Conservation (phyloP, 148 eudicot genomes). For the Chenopodium album region DNA sequence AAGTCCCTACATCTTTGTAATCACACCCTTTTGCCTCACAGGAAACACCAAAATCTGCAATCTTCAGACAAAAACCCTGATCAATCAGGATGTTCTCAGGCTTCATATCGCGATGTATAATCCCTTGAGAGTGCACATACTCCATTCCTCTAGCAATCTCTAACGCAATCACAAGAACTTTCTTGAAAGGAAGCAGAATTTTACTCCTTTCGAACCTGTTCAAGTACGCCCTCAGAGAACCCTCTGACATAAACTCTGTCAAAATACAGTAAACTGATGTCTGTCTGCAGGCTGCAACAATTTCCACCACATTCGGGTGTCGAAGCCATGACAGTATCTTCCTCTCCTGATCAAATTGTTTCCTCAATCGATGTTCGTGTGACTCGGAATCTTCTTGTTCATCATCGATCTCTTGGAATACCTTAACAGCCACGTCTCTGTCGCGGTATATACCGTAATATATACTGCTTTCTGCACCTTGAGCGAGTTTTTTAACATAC, state of each 20-base stretch:
- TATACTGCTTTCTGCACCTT: constrained; percentile 70
- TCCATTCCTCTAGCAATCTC: constrained; percentile 85
- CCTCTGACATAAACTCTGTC: constrained; percentile 66
- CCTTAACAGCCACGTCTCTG: constrained; percentile 69
- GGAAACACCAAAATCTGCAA: constrained; percentile 82
- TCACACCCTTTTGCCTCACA: constrained; percentile 32
- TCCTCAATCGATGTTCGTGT: constrained; percentile 50
- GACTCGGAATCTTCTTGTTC: constrained; percentile 50
- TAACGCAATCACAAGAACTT: constrained; percentile 43
- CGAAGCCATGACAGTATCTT: constrained; percentile 53
- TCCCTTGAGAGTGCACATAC: constrained; percentile 67
- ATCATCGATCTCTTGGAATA: constrained; percentile 48
- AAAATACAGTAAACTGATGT: constrained; percentile 55
- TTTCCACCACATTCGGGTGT: constrained; percentile 64
- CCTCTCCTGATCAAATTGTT: constrained; percentile 60
- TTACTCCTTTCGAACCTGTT: constrained; percentile 45
- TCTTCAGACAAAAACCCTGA: constrained; percentile 45
- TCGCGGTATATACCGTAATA: constrained; percentile 66
- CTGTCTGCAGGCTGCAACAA: constrained; percentile 59
- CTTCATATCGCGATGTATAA: constrained; percentile 75
- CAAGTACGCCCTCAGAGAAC: constrained; percentile 62
- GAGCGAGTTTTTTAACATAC: constrained; percentile 58
- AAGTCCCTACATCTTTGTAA: constrained; percentile 64
- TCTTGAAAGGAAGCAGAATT: constrained; percentile 40
- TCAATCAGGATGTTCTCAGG: constrained; percentile 67